Conservation (phyloP, 179 eudicot species). For the Silene vulgaris region DNA sequence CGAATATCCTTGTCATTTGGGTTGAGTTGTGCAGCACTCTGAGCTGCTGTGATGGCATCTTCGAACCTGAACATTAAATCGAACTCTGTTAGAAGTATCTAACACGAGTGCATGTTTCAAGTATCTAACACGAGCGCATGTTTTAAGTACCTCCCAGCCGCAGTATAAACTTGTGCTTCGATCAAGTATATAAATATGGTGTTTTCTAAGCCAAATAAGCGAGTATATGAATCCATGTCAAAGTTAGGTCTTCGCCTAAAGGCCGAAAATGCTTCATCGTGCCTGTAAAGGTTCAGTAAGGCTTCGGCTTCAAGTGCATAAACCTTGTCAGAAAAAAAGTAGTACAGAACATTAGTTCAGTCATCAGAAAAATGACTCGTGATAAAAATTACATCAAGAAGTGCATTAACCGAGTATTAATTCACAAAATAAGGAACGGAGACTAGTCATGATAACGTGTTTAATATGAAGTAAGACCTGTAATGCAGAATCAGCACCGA, state of each 20-base stretch:
- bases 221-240: slow-evolving; percentile 32
- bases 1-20: slow-evolving; percentile 31
- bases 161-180: slow-evolving; percentile 45
- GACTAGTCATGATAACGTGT: too few relatives aligned
- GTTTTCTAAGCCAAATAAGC: slow-evolving; percentile 37
- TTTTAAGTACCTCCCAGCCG: slow-evolving; percentile 48
- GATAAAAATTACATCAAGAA: not conserved
- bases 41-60: slow-evolving; percentile 45
- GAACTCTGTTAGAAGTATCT: not conserved
- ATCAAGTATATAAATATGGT: slow-evolving; percentile 28
- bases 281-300: slow-evolving; percentile 35
- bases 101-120: not conserved
- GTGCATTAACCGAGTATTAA: not conserved
- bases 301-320: slow-evolving; percentile 34
- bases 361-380: slow-evolving; percentile 15
- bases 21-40: slow-evolving; percentile 34
- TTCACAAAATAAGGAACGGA: not conserved
- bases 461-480: slow-evolving; percentile 20
- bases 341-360: slow-evolving; percentile 6
- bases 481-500: slow-evolving; percentile 27
- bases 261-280: slow-evolving; percentile 46
- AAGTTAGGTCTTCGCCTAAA: slow-evolving; percentile 35
- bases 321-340: slow-evolving; percentile 20
- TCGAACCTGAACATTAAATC: slow-evolving; percentile 42
- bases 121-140: not conserved